Evolutionary conservation across 2,329 filamentous ascomycete genomes (phyloP).

Genomic region (Epichloe brachyelytri): DNA sequence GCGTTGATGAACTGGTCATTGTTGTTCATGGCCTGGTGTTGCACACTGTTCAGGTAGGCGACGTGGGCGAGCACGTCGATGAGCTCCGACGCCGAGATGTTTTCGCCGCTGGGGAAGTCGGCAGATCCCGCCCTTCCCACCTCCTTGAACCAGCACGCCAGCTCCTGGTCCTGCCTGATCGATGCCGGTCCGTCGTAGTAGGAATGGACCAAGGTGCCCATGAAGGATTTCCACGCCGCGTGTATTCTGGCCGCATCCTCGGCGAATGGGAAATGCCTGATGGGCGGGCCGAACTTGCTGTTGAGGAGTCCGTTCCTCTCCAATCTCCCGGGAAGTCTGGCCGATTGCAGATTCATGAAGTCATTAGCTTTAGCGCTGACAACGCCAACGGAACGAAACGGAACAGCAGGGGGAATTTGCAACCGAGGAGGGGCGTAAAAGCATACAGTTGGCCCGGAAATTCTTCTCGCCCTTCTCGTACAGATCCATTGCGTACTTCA

Average conservation of each 20-base stretch:
- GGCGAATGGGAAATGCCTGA: constrained; percentile 31
- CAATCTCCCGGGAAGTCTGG: constrained; percentile 27
- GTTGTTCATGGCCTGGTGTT: constrained; percentile 30
- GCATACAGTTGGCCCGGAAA: constrained; percentile 2
- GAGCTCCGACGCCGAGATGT: constrained; percentile 15
- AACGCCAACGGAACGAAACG: background rate
- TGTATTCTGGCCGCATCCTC: constrained; percentile 27
- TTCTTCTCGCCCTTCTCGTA: background rate
- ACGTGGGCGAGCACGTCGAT: constrained; percentile 28
- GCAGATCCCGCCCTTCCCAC: constrained; percentile 23
- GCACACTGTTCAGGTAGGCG: constrained; percentile 15
- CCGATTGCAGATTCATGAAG: constrained; percentile 22
- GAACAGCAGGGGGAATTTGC: background rate
- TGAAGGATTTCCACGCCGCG: constrained; percentile 23
- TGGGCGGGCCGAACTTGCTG: constrained; percentile 18
- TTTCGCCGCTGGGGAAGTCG: constrained; percentile 25
- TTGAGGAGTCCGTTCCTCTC: constrained; percentile 27
- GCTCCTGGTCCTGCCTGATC: constrained; percentile 24
- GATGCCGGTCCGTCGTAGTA: constrained; percentile 26
- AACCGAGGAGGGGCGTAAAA: background rate
- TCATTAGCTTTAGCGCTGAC: constrained; percentile 14
- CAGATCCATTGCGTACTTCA: background rate
- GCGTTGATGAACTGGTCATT: constrained; percentile 23
- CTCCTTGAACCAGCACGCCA: constrained; percentile 32
- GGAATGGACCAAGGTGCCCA: constrained; percentile 27